Conservation (phyloP, 2,329 filamentous ascomycete species). For the Geosmithia flava region DNA sequence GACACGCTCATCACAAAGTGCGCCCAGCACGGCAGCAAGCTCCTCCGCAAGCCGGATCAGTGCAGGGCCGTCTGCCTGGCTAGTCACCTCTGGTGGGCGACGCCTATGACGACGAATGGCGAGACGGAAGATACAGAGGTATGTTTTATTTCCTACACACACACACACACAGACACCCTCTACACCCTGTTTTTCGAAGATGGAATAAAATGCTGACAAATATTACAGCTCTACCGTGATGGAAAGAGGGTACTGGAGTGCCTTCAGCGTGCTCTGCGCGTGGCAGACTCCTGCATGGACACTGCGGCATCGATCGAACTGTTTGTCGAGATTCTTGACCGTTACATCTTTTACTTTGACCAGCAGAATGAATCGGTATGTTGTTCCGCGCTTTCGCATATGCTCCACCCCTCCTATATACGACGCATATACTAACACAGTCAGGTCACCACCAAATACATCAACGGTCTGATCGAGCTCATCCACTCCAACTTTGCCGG, state of each 20-base stretch:
- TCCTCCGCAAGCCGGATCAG: conserved; percentile 95
- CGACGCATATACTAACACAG: background rate
- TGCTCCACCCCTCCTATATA: background rate
- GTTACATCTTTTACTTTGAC: conserved; percentile 99
- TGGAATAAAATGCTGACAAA: conserved; percentile 9
- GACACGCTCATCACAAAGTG: conserved; percentile 98
- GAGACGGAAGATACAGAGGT: conserved; percentile 76
- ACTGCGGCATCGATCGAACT: conserved; percentile 93
- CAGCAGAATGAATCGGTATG: conserved; percentile 90
- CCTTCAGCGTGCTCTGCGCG: conserved; percentile 83
- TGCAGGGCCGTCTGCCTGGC: conserved; percentile 93
- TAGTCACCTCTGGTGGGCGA: conserved; percentile 96
- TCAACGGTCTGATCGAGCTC: conserved; percentile 94
- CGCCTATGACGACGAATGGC: conserved; percentile 61
- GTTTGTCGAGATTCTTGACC: conserved; percentile 95
- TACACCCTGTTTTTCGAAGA: background rate
- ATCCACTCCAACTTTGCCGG: conserved; percentile 92
- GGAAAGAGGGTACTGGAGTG: conserved; percentile 96
- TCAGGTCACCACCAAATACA: conserved; percentile 83
- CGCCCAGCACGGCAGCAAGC: conserved; percentile 88
- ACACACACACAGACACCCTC: background rate
- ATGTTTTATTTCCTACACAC: conserved; percentile 20
- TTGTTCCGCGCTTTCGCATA: background rate
- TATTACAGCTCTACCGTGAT: conserved; percentile 76
- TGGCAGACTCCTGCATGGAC: conserved; percentile 98